phyloP scores from a whole-genome alignment of 2,329 filamentous ascomycete genomes.

The Rutstroemia sydowiana region DNA sequence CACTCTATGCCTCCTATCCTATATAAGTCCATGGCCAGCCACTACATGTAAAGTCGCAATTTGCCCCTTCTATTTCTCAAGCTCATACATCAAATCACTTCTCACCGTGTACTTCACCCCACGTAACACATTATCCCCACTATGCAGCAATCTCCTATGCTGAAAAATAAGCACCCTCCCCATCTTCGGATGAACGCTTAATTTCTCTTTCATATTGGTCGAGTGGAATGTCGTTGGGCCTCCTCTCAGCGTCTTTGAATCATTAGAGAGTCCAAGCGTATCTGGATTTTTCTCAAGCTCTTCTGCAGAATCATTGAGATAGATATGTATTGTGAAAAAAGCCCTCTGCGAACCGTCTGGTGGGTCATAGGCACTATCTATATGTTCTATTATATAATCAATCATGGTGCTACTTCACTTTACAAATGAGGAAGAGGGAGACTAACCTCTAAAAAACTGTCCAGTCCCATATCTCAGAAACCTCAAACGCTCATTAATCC shows the following conservation, averaged over 20 bases:
- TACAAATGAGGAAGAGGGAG: constrained; percentile 10
- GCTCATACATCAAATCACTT: constrained; percentile 46
- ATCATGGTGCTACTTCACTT: neutral
- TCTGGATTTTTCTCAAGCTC: too few relatives aligned
- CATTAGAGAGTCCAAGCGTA: too few relatives aligned
- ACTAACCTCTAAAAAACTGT: constrained; percentile 57
- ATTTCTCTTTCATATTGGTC: constrained; percentile 32
- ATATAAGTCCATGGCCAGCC: too few relatives aligned
- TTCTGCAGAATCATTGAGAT: too few relatives aligned
- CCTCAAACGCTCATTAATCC: constrained; percentile 66
- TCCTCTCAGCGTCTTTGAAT: neutral
- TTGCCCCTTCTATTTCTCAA: constrained; percentile 11
- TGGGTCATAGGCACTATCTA: constrained; percentile 43
- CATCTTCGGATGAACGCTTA: constrained; percentile 48
- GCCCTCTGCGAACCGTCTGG: constrained; percentile 16
- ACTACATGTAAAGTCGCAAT: neutral
- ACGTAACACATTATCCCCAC: constrained; percentile 43
- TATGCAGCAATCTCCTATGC: constrained; percentile 44
- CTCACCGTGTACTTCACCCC: constrained; percentile 52
- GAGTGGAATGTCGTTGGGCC: constrained; percentile 51
- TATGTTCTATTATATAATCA: neutral
- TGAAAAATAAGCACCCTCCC: constrained; percentile 56
- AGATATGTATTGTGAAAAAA: constrained; percentile 44
- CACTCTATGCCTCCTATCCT: too few relatives aligned
- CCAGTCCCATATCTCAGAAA: constrained; percentile 67